A percentile compares a stretch with the other conserved stretches of the same genome.
Conservation (phyloP, 148 eudicot species). For the Polygonum maritimum region DNA sequence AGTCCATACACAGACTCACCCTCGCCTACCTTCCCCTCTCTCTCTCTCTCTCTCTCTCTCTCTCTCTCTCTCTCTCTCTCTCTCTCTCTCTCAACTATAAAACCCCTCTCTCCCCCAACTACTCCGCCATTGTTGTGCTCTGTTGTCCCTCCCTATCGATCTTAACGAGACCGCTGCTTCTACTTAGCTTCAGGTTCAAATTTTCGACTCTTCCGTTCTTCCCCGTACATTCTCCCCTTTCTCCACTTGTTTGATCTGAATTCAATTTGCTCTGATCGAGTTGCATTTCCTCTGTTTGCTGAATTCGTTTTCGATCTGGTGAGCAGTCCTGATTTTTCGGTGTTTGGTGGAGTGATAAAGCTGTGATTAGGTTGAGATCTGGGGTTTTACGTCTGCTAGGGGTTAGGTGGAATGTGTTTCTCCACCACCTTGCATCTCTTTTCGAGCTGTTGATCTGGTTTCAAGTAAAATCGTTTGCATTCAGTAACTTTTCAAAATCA, state of each 20-base stretch:
- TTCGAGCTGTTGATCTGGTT: background rate
- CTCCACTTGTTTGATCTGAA: background rate
- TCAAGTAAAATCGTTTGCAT: background rate
- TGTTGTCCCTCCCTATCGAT: background rate
- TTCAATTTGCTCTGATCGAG: background rate
- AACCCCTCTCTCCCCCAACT: slow-evolving; percentile 12
- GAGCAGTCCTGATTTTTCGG: background rate
- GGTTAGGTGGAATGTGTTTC: background rate
- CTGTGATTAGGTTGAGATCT: slow-evolving; percentile 18
- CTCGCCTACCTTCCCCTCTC: slow-evolving; percentile 3
- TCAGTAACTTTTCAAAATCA: too few relatives aligned
- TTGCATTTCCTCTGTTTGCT: background rate
- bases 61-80: slow-evolving; percentile 3
- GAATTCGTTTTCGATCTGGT: background rate
- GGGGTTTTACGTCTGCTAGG: background rate
- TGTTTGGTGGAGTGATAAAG: slow-evolving; percentile 4
- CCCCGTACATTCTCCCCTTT: background rate
- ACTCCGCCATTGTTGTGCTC: slow-evolving; percentile 8
- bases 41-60: background rate
- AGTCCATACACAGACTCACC: background rate
- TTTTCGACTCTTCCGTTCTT: background rate
- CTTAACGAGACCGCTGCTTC: background rate
- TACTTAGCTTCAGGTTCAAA: slow-evolving; percentile 9
- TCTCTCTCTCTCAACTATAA: background rate
- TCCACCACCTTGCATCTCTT: background rate